phyloP scores from a whole-genome alignment of 192 early-diverging fungal genomes.

The Lobulomyces angularis region DNA sequence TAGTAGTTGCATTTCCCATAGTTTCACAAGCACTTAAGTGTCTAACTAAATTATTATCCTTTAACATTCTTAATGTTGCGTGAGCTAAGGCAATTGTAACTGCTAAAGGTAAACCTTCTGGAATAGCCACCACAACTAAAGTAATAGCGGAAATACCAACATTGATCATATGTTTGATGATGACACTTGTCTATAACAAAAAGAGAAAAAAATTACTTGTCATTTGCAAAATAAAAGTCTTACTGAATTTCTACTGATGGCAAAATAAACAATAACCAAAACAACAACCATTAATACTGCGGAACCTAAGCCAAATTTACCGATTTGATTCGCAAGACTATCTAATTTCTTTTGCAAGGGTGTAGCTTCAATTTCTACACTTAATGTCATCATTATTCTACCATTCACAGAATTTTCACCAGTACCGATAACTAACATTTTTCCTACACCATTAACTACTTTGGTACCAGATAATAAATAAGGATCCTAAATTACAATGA shows the following conservation, averaged over 20 bases:
- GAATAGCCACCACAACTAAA: slow-evolving; percentile 92
- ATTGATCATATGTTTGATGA: too few relatives aligned
- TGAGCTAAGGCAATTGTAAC: slow-evolving; percentile 91
- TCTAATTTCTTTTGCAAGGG: slow-evolving; percentile 89
- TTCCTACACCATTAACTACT: slow-evolving; percentile 76
- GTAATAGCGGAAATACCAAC: slow-evolving; percentile 88
- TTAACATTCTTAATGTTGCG: slow-evolving; percentile 88
- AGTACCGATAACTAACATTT: slow-evolving; percentile 71
- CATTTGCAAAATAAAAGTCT: slow-evolving; percentile 41
- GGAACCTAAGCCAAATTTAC: slow-evolving; percentile 78
- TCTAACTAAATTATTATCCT: slow-evolving; percentile 94
- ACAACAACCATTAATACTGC: slow-evolving; percentile 77
- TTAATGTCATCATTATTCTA: slow-evolving; percentile 72
- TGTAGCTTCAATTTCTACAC: slow-evolving; percentile 73
- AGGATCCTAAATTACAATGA: too few relatives aligned
- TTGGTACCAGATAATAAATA: slow-evolving; percentile 91
- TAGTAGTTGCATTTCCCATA: slow-evolving; percentile 96
- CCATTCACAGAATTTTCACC: slow-evolving; percentile 85
- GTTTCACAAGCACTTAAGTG: slow-evolving; percentile 95
- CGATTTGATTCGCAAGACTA: slow-evolving; percentile 77
- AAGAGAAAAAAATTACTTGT: slow-evolving; percentile 2
- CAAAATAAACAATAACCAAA: slow-evolving; percentile 78
- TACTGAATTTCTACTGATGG: slow-evolving; percentile 17
- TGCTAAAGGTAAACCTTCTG: slow-evolving; percentile 94
- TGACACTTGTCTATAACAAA: not conserved